Base-by-base conservation (phyloP, 1,139 yeast species). In the Hanseniaspora sp. region DNA sequence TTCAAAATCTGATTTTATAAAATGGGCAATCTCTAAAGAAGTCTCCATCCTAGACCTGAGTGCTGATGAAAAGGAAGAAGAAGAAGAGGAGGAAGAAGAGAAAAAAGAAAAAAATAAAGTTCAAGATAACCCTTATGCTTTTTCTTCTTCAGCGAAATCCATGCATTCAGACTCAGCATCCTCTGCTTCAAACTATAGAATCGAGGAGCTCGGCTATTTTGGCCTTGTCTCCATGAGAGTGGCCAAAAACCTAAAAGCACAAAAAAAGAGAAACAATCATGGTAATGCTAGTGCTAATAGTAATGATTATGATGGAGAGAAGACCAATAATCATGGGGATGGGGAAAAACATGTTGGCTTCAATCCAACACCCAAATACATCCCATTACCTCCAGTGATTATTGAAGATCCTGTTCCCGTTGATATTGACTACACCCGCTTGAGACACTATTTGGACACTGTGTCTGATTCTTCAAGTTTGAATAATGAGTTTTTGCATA, bases 391-490 rank as follows among this genome's bases (percentile, higher is more conserved):
- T 15, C 23, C 23, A 23, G 4, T 23, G 4, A 23, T 23, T 23
- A 23, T 23, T 3, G 39, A 18, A 7, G 47, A 42, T 35, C 42
- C 42, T 8, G 12, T 51, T 6, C 12, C 17, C 11, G 48, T 51
- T 15, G 48, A 51, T 23, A 29, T 51, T 17, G 54, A 51, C n/a
- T 51, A 51, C n/a, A 51, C 48, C 1, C 28, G 54, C n/a, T 29
- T 51, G 40, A 51, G 38, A 18, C 28, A 51, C 9, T 51, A 51
- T 42, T 31, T 51, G 48, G 41, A 51, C 29, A 44, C 13, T n/a
- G 5, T 18, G 3, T 2, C 13, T 1, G 38, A 31, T 15, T 8
- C 31, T 31, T 30, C 12, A 5, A 6, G 13, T n/a, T 23, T 2
- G 2, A 33, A 42, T 11, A 41, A 23, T n/a, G 33, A 41, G 17